phyloP scores from a whole-genome alignment of 345 rosid genomes.

The Anastatica hierochuntica region DNA sequence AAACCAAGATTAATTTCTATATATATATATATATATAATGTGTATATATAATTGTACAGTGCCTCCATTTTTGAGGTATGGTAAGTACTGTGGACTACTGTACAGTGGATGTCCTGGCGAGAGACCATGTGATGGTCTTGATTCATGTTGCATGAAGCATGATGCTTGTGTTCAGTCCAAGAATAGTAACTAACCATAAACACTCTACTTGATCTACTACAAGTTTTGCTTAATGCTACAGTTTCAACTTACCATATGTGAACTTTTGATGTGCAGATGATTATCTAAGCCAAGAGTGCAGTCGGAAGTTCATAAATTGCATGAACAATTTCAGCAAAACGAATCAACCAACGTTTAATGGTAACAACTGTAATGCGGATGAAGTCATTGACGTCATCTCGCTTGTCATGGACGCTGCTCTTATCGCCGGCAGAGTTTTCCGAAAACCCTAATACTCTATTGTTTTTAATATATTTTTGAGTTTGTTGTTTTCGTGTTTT shows the following conservation, averaged over 20 bases:
- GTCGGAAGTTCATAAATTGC: constrained; percentile 64
- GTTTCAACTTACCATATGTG: not conserved
- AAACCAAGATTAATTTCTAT: not conserved
- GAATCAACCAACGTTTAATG: constrained; percentile 45
- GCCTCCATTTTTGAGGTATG: constrained; percentile 86
- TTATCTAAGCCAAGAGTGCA: constrained; percentile 83
- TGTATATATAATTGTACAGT: constrained; percentile 29
- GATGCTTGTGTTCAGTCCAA: constrained; percentile 75
- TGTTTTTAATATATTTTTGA: not conserved
- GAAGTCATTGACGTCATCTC: constrained; percentile 58
- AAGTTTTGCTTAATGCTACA: too few species aligned
- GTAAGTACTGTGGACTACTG: constrained; percentile 78
- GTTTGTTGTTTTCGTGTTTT: not conserved
- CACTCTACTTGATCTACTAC: not conserved
- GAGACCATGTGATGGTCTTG: constrained; percentile 88
- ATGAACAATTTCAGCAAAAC: constrained; percentile 42
- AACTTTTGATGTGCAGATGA: constrained; percentile 40
- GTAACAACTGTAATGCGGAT: constrained; percentile 50
- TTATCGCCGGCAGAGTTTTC: constrained; percentile 76
- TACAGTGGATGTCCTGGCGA: constrained; percentile 94
- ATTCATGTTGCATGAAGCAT: constrained; percentile 91
- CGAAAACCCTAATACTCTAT: constrained; percentile 67
- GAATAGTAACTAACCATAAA: constrained; percentile 38
- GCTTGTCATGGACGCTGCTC: constrained; percentile 72
- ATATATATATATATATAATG: not conserved